A percentile compares a stretch with the other conserved stretches of the same genome.
phyloP scores from a whole-genome alignment of 169 alveolate species.

The Pseudocohnilembus persalinus region DNA sequence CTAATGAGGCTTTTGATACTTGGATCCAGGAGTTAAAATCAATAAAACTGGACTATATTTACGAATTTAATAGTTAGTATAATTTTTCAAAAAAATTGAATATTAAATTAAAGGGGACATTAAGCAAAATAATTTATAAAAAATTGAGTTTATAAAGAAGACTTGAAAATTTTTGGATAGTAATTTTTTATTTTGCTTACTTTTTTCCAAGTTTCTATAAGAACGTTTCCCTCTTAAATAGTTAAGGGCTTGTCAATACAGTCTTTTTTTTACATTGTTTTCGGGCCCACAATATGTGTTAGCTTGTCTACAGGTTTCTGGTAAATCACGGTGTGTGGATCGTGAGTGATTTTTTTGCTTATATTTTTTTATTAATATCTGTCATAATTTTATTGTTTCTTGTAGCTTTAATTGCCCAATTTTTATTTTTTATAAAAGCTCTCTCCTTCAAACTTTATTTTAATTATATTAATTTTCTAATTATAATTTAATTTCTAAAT shows the following conservation, averaged over 20 bases:
- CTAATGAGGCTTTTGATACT: not conserved
- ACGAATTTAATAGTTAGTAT: not conserved
- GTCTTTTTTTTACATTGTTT: not conserved
- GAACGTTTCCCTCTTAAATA: not conserved
- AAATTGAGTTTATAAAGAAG: too few species aligned
- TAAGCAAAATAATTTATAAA: too few species aligned
- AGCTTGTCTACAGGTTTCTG: not conserved
- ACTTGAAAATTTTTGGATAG: too few species aligned
- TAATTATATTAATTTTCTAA: not conserved
- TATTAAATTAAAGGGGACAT: too few species aligned
- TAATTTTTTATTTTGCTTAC: too few species aligned
- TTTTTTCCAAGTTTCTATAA: not conserved
- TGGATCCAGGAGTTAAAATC: not conserved
- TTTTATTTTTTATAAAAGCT: too few species aligned
- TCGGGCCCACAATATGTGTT: too few species aligned
- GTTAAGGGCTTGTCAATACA: not conserved
- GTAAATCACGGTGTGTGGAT: not conserved
- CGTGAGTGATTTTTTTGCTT: not conserved
- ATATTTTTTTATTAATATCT: not conserved
- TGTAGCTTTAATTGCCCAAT: not conserved
- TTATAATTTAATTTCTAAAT: too few species aligned
- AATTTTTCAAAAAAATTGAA: too few species aligned
- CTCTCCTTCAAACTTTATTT: too few species aligned
- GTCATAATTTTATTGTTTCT: too few species aligned
- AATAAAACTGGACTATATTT: not conserved